Conservation (phyloP, 306 rosid genomes). For the Adenanthera pavonina region DNA sequence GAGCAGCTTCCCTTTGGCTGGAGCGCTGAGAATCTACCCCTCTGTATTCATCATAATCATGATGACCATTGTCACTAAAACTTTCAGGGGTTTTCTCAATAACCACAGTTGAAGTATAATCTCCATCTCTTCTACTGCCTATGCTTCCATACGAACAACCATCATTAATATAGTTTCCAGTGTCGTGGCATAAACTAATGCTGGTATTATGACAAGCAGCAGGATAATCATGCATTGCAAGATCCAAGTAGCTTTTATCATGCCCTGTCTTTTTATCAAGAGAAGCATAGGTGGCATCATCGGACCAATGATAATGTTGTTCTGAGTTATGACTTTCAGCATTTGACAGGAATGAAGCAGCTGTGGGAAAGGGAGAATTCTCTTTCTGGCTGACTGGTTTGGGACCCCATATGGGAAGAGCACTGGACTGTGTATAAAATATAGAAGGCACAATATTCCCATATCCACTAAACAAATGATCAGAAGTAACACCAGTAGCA, state of each 20-base stretch:
- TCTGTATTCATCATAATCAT: constrained; percentile 45
- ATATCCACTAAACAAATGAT: constrained; percentile 36
- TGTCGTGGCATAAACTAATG: constrained; percentile 46
- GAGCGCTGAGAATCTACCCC: constrained; percentile 45
- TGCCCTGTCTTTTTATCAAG: constrained; percentile 41
- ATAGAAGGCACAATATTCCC: constrained; percentile 50
- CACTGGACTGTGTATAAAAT: constrained; percentile 41
- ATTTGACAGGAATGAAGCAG: constrained; percentile 43
- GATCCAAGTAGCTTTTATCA: constrained; percentile 41
- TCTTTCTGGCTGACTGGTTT: constrained; percentile 45
- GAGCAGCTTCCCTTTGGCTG: constrained; percentile 79
- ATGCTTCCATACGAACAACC: constrained; percentile 46
- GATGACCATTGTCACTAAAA: constrained; percentile 36
- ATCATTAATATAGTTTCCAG: constrained; percentile 36
- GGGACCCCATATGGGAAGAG: constrained; percentile 39
- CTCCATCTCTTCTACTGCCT: constrained; percentile 54
- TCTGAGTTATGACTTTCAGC: constrained; percentile 49
- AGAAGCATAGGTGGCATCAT: constrained; percentile 39
- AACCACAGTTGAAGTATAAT: constrained; percentile 38
- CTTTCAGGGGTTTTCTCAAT: constrained; percentile 44
- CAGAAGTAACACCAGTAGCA: constrained; percentile 42
- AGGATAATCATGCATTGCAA: constrained; percentile 47
- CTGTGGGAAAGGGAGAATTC: constrained; percentile 48
- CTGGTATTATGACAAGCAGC: constrained; percentile 44
- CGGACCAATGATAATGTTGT: constrained; percentile 42